Evolutionary conservation across 2,329 filamentous ascomycete genomes (phyloP), one percentile per base, ranked within the genome.

Genomic region (Penicillium hesseltinei): DNA sequence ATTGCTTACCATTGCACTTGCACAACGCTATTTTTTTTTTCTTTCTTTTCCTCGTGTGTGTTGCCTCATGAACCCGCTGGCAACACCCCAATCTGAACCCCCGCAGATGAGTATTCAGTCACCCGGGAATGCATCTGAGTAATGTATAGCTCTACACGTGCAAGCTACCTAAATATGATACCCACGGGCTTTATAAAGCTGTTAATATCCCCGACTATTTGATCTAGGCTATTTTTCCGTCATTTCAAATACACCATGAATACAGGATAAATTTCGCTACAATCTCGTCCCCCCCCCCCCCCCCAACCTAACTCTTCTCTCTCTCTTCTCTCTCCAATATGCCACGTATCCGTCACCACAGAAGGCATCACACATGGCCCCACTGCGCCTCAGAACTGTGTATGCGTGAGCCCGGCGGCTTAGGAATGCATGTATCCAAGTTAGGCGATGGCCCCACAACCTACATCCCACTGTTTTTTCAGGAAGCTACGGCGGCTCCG

Each of bases 351-450:
- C 62, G 58, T 33, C 66, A 71, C 55, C 71, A 73, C 50, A 60
- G 64, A 63, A 63, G 73, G 60, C 67, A 73, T 54, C 69, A 75
- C 46, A 73, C 73, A 25, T 75, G 73, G 73, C 73, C 73, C 8
- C 71, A 71, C 58, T 71, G 69, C 54, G 68, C 68, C 54, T 62
- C 68, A 17, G 61, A 62, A 17, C 40, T 59, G 13, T 64, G 62
- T 51, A 61, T 62, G 42, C 65, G 61, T 15, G 62, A 62, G n/a
- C 60, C 61, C 31, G 60, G 54, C n/a, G 65, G 62, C 42, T 45
- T 63, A 8, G 64, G 69, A 2, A 33, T 65, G 13, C 65, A 62
- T 19, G 55, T 66, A 5, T 57, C 59, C 8, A 62, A 61, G 19
- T 55, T 50, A 25, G 42, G 9, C 15, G 17, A 25, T 39, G 42